Evolutionary conservation across 768 basidiomycete species (phyloP).

Genomic region (Leucocoprinus birnbaumii): DNA sequence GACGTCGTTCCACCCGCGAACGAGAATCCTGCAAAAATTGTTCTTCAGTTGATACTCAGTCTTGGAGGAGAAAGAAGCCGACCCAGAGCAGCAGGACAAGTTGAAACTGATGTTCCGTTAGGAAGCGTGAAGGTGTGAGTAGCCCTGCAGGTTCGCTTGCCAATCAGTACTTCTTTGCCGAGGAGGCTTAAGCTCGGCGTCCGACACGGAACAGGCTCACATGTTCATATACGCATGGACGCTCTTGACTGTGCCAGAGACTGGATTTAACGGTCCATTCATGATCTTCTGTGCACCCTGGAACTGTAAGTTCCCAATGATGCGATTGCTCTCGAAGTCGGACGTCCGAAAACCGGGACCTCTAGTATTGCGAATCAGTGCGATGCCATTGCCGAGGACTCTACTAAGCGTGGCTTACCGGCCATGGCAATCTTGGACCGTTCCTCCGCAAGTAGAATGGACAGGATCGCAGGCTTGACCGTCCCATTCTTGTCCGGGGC

Average conservation of each 20-base stretch:
- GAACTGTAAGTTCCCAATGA: conserved; percentile 71
- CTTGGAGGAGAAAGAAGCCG: conserved; percentile 17
- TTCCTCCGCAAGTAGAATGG: conserved; percentile 74
- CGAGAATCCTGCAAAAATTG: conserved; percentile 47
- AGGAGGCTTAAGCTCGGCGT: not conserved
- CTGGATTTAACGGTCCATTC: conserved; percentile 41
- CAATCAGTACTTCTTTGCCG: not conserved
- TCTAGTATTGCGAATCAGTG: conserved; percentile 30
- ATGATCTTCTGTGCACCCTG: conserved; percentile 65
- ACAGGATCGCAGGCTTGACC: conserved; percentile 68
- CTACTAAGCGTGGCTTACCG: conserved; percentile 39
- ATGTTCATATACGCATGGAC: conserved; percentile 74
- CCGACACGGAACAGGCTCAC: conserved; percentile 33
- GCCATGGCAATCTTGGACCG: conserved; percentile 65
- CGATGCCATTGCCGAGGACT: not conserved
- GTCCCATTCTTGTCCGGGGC: conserved; percentile 65
- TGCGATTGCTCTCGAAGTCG: conserved; percentile 71
- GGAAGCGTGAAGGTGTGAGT: conserved; percentile 60
- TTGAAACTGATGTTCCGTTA: conserved; percentile 64
- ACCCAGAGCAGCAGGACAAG: conserved; percentile 82
- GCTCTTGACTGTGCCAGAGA: conserved; percentile 61
- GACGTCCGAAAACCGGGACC: conserved; percentile 76
- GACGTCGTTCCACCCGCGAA: conserved; percentile 84
- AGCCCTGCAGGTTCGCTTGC: conserved; percentile 37
- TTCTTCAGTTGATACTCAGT: not conserved